Percentiles rank a stretch among this genome's conserved stretches.
Conservation (phyloP, 202 grass and related monocot genomes). For the Schoenoplectus triqueter region DNA sequence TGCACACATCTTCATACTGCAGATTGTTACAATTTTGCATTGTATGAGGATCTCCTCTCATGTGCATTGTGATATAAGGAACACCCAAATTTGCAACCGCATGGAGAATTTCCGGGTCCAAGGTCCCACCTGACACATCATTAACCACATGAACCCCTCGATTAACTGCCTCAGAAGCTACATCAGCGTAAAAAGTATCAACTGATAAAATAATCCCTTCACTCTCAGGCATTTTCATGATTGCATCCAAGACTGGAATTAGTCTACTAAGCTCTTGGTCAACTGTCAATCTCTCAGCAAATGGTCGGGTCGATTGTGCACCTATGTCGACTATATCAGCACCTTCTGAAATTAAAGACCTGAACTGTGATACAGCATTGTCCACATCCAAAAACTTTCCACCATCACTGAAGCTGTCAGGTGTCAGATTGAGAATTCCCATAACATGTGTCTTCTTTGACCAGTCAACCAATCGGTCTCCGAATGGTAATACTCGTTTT, state of each 20-base stretch:
- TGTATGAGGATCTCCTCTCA: constrained; percentile 81
- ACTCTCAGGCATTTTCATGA: constrained; percentile 63
- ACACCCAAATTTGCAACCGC: constrained; percentile 73
- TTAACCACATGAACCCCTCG: constrained; percentile 79
- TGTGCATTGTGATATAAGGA: constrained; percentile 90
- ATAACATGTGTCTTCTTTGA: constrained; percentile 70
- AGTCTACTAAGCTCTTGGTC: constrained; percentile 75
- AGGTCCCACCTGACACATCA: constrained; percentile 74
- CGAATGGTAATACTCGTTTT: constrained; percentile 69
- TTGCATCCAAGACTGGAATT: constrained; percentile 67
- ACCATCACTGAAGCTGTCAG: constrained; percentile 93
- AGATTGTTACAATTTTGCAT: constrained; percentile 89
- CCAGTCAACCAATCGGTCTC: constrained; percentile 65
- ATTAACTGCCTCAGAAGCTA: constrained; percentile 74
- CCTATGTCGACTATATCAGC: constrained; percentile 93
- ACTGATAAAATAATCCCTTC: constrained; percentile 76
- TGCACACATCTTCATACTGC: constrained; percentile 67
- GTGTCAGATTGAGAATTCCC: constrained; percentile 89
- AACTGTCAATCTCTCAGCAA: constrained; percentile 69
- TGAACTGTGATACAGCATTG: constrained; percentile 63
- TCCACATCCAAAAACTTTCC: constrained; percentile 68
- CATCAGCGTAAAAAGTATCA: constrained; percentile 86
- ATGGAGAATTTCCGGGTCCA: constrained; percentile 72
- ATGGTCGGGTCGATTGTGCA: constrained; percentile 89
- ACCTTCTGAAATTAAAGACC: constrained; percentile 70